Conservation (phyloP, 306 rosid genomes). For the Fragaria ananassa region DNA sequence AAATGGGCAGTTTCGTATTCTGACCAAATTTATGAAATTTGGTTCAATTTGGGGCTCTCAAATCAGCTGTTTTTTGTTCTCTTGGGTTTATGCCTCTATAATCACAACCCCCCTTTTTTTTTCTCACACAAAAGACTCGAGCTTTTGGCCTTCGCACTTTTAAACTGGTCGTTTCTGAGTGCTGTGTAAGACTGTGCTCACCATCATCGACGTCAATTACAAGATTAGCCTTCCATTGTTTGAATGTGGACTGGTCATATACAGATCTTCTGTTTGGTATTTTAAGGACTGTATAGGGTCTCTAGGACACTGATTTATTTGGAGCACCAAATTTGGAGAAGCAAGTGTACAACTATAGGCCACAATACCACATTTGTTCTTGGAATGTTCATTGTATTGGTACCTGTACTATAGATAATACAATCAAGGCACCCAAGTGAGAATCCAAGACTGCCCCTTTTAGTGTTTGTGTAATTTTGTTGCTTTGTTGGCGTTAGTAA, state of each 20-base stretch:
- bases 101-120: background rate
- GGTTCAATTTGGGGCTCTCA: conserved; percentile 29
- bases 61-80: conserved; percentile 28
- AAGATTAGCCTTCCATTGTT: background rate
- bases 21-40: conserved; percentile 26
- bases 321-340: conserved; percentile 6
- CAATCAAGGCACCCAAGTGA: background rate
- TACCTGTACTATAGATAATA: background rate
- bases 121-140: background rate
- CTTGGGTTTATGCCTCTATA: conserved; percentile 15
- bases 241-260: background rate
- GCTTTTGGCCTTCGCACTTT: conserved; percentile 33
- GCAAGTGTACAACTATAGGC: background rate
- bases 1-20: conserved; percentile 35
- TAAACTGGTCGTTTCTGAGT: conserved; percentile 17
- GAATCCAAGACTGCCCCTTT: background rate
- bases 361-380: background rate
- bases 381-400: background rate
- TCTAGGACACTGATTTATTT: background rate
- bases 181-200: conserved; percentile 12
- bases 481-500: background rate
- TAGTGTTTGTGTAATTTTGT: background rate
- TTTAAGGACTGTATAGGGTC: background rate
- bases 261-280: background rate
- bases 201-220: conserved; percentile 15